Base-by-base conservation (phyloP, 805 yeast species). In the Nakazawaea wickerhamii region DNA sequence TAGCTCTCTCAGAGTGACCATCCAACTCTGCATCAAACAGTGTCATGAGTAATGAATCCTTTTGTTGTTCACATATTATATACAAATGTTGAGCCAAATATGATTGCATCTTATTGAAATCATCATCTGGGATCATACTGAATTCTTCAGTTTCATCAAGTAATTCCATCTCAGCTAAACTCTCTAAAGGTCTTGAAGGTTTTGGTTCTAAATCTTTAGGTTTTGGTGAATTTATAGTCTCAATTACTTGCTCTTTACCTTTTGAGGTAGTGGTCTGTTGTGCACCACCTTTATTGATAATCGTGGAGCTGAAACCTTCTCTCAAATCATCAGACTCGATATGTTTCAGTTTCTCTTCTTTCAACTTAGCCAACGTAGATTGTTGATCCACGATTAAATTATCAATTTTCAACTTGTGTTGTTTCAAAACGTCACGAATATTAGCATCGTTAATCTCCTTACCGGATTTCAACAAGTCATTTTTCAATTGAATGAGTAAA, bases 271-370 rank as follows among this genome's bases (percentile, higher is more conserved):
- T 37, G 5, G 52, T 8, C 22, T 42, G 30, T 14, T 30, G 23
- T 8, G 30, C 15, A 20, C 45, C 19, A n/a, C 63, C 66, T 51
- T 80, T 84, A 60, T 88, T 87, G 57, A 88, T 60, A 50, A 86
- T 77, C 0, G 96, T 83, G 33, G 85, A 77, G 58, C 91, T 95
- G 69, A 87, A 93, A 0, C 96, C 98, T 11, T 93, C 88, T 52
- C 79, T 93, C 31, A 89, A 73, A 62, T 91, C 99, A 13, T 90
- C 98, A 40, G 93, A 81, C 3, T 95, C 81, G 50, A 93, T 90
- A 57, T 86, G 84, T 36, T 68, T 56, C 10, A 78, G 69, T 55
- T 85, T 84, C 54, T 90, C 96, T 50, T 77, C 72, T 51, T 77
- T 70, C 43, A 93, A 68, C 26, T 75, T 76, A 31, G 73, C 78